Evolutionary conservation across 78 protist species (phyloP).

Genomic region (slime mould (Dictyostelium discoideum)): DNA sequence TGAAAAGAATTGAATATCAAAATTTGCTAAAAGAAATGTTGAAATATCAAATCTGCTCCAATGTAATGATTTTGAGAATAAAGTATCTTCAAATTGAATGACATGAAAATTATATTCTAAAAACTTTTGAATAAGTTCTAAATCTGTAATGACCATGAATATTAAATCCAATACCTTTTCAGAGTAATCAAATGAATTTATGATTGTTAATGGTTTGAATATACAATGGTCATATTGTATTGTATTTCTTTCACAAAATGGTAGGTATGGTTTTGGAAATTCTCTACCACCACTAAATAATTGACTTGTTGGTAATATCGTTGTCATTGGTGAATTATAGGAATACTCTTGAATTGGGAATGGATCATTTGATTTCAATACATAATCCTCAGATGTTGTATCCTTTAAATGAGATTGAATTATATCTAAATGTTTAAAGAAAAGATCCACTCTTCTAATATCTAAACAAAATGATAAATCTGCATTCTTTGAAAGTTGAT

Average conservation of each 20-base stretch:
- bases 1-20: not conserved
- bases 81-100: not conserved
- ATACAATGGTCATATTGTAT: not conserved
- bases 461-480: not conserved
- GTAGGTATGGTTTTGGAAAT: not conserved
- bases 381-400: not conserved
- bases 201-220: not conserved
- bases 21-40: not conserved
- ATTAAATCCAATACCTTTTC: not conserved
- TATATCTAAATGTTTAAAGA: not conserved
- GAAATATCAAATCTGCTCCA: not conserved
- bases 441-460: not conserved
- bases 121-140: not conserved
- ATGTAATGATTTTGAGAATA: not conserved
- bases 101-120: not conserved
- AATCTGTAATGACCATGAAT: not conserved
- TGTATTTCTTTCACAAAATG: not conserved
- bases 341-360: not conserved
- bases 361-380: not conserved
- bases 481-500: not conserved
- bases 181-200: not conserved
- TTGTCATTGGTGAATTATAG: not conserved
- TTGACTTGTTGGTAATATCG: not conserved
- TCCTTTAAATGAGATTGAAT: not conserved
- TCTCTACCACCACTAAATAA: not conserved